phyloP scores from a whole-genome alignment of 768 basidiomycete genomes.

The Rhizopogon vinicolor region DNA sequence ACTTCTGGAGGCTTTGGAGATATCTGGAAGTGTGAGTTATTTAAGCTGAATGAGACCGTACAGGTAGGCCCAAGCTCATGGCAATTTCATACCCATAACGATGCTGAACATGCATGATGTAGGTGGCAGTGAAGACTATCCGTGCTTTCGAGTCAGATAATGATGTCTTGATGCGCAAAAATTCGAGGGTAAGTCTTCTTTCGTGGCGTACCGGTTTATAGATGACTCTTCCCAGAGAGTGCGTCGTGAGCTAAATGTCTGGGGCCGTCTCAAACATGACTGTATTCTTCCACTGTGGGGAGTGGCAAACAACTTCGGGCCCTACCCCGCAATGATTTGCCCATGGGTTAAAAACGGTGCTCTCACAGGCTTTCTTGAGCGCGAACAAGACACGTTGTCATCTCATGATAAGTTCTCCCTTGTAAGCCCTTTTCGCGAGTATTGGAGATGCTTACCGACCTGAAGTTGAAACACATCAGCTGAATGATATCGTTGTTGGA shows the following conservation, averaged over 20 bases:
- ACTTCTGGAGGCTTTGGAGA: neutral
- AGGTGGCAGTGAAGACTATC: neutral
- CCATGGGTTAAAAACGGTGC: slow-evolving; percentile 13
- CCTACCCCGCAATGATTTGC: slow-evolving; percentile 15
- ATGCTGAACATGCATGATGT: neutral
- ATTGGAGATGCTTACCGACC: no score
- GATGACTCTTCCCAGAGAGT: slow-evolving; percentile 5
- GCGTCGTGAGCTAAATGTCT: slow-evolving; percentile 16
- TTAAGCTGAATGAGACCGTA: neutral
- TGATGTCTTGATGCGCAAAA: neutral
- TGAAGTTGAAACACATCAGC: no score
- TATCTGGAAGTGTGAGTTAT: no score
- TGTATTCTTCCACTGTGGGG: slow-evolving; percentile 17
- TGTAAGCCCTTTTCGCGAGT: slow-evolving; percentile 3
- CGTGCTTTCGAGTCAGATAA: neutral
- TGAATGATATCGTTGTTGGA: no score
- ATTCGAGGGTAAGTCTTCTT: neutral
- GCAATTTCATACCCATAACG: no score
- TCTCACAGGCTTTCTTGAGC: slow-evolving; percentile 10
- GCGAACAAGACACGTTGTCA: neutral
- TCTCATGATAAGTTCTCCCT: slow-evolving; percentile 9
- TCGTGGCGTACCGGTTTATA: no score
- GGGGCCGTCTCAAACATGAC: slow-evolving; percentile 13
- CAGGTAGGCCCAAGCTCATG: neutral
- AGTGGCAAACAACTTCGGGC: slow-evolving; percentile 13